These are phyloP conservation scores for Rutidosis leptorrhynchoides DNA, from an alignment of 129 eudicot species.

Conservation along the genomic window DNA sequence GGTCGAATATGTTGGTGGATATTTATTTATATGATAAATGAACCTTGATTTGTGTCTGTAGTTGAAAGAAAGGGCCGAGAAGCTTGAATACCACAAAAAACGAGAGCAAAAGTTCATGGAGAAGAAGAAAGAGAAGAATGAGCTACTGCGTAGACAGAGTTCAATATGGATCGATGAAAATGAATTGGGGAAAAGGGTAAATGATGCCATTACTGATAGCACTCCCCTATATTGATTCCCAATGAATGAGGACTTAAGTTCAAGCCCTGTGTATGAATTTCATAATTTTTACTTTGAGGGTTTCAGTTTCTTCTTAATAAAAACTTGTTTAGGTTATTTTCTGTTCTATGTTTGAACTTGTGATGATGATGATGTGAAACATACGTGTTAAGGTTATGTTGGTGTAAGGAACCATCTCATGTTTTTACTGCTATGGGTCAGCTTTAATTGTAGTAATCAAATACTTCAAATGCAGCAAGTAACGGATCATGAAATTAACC, in stretches of 20 bases:
- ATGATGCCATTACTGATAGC: constrained; percentile 29
- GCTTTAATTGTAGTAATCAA: too few species aligned
- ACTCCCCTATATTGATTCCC: too few species aligned
- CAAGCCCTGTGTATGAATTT: neutral
- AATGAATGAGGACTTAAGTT: constrained; percentile 13
- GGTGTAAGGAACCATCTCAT: constrained; percentile 3
- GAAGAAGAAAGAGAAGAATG: constrained; percentile 55
- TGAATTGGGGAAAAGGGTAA: constrained; percentile 45
- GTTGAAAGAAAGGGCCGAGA: constrained; percentile 73
- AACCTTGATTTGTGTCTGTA: constrained; percentile 23
- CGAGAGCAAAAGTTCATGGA: constrained; percentile 47
- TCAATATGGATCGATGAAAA: constrained; percentile 69
- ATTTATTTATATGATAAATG: neutral
- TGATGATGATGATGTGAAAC: constrained; percentile 11
- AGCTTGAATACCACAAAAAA: constrained; percentile 77
- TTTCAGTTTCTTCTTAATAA: neutral
- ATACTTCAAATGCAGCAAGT: too few species aligned
- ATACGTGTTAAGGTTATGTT: neutral
- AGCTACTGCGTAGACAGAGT: constrained; percentile 56
- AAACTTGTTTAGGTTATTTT: neutral
- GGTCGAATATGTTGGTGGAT: neutral
- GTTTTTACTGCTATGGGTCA: too few species aligned
- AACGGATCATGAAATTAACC: too few species aligned
- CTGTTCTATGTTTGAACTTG: neutral
- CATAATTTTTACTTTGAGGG: neutral